Percentiles rank a stretch among this genome's conserved stretches.
These are phyloP conservation scores for Iris macrosiphon DNA, from an alignment of 106 monocot genomes.

Conservation along the genomic window DNA sequence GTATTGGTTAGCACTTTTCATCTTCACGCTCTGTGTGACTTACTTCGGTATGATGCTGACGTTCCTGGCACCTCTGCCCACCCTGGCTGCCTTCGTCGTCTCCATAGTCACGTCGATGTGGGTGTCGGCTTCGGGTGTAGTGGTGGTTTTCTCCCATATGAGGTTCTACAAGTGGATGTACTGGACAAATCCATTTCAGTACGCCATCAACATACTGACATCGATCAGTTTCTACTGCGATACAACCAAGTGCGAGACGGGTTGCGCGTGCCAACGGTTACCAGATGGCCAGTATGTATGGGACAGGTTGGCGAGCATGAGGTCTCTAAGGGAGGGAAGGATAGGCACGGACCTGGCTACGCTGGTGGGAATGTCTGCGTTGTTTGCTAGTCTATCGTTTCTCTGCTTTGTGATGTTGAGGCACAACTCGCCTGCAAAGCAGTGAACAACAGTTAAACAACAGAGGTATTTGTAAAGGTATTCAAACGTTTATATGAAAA, in stretches of 20 bases:
- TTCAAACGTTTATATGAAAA: no score
- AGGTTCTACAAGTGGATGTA: slow-evolving; percentile 24
- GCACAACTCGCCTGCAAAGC: neutral
- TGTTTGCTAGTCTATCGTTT: no score
- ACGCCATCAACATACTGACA: slow-evolving; percentile 6
- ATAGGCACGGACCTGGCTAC: no score
- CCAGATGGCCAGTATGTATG: neutral
- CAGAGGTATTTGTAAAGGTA: no score
- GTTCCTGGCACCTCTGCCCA: slow-evolving; percentile 9
- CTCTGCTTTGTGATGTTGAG: no score
- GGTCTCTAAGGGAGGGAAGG: no score
- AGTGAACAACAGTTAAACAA: no score
- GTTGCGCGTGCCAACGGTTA: neutral
- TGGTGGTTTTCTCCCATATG: slow-evolving; percentile 10
- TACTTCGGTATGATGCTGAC: slow-evolving; percentile 20
- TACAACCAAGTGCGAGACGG: neutral
- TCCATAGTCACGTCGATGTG: slow-evolving; percentile 11
- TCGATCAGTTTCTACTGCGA: slow-evolving; percentile 22
- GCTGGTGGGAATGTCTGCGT: no score
- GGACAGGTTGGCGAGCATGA: slow-evolving; percentile 7
- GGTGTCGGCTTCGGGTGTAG: slow-evolving; percentile 13
- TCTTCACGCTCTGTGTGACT: slow-evolving; percentile 18
- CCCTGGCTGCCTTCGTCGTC: neutral
- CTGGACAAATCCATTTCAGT: slow-evolving; percentile 17
- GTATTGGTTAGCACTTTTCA: slow-evolving; percentile 10